A percentile compares a stretch with the other conserved stretches of the same genome.
phyloP scores from a whole-genome alignment of 768 basidiomycete species.

The Panellus pusillus region DNA sequence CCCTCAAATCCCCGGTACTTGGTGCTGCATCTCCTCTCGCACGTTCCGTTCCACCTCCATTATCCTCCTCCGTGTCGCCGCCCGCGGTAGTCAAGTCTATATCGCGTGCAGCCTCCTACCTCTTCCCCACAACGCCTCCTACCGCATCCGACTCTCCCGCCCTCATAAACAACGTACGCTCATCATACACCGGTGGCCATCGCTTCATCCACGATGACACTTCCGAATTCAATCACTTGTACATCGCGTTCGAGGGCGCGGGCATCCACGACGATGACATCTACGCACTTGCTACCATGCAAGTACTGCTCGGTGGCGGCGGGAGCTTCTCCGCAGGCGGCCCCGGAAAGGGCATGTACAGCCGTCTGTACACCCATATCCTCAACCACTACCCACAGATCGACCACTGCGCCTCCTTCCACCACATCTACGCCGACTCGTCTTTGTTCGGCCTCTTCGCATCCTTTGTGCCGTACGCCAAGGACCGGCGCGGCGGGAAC shows the following conservation, averaged over 20 bases:
- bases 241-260: conserved; percentile 89
- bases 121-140: conserved; percentile 49
- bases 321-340: conserved; percentile 98
- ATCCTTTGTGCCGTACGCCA: conserved; percentile 69
- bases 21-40: conserved; percentile 28
- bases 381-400: conserved; percentile 92
- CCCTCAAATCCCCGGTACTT: conserved; percentile 44
- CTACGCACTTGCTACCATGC: conserved; percentile 90
- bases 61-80: conserved; percentile 49
- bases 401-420: conserved; percentile 95
- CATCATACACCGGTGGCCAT: conserved; percentile 83
- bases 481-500: conserved; percentile 58
- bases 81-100: conserved; percentile 64
- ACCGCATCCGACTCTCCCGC: conserved; percentile 16
- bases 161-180: conserved; percentile 39
- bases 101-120: conserved; percentile 76
- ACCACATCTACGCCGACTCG: conserved; percentile 95
- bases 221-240: conserved; percentile 88
- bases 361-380: conserved; percentile 92
- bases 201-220: conserved; percentile 59
- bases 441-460: conserved; percentile 92
- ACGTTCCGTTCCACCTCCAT: conserved; percentile 55
- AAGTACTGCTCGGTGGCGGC: conserved; percentile 92
- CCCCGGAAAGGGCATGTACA: conserved; percentile 99
- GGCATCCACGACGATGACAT: conserved; percentile 91